Conservation (phyloP, 2,329 filamentous ascomycete species). For the Trichoderma endophyticum region DNA sequence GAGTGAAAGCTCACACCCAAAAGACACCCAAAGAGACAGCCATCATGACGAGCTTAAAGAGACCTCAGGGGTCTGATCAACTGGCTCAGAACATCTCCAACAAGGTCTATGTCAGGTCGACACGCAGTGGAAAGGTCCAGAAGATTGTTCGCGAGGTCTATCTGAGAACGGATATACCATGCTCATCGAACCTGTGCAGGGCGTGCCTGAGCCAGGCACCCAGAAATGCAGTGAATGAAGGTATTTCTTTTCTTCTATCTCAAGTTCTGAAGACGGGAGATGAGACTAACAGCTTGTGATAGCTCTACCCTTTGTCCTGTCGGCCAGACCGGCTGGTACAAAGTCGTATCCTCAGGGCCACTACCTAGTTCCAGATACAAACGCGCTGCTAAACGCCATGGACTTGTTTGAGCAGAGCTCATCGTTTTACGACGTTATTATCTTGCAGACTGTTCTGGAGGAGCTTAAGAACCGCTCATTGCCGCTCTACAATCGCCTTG, state of each 20-base stretch:
- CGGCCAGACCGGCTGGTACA: constrained; percentile 81
- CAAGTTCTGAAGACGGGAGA: too few species aligned
- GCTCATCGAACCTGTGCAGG: constrained; percentile 85
- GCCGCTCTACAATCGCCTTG: constrained; percentile 89
- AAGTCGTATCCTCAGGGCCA: constrained; percentile 81
- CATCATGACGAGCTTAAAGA: constrained; percentile 64
- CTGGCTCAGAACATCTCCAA: constrained; percentile 76
- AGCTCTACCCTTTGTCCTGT: constrained; percentile 84
- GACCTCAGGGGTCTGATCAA: constrained; percentile 51
- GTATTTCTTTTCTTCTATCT: constrained; percentile 44
- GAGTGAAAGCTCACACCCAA: not conserved
- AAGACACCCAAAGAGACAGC: not conserved
- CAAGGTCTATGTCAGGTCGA: constrained; percentile 94
- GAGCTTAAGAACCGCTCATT: constrained; percentile 91
- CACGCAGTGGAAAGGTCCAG: constrained; percentile 93
- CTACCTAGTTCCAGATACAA: constrained; percentile 94
- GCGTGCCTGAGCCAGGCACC: constrained; percentile 72
- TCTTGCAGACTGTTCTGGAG: constrained; percentile 93
- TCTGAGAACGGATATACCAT: constrained; percentile 92
- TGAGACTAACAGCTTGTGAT: constrained; percentile 18
- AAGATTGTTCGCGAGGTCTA: constrained; percentile 98
- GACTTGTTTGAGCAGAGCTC: constrained; percentile 91
- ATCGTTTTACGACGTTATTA: constrained; percentile 94
- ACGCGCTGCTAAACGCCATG: constrained; percentile 92
- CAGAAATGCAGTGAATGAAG: constrained; percentile 71